Evolutionary conservation across 1,284 basidiomycete species (phyloP).

Genomic region (Trametes hirsuta): DNA sequence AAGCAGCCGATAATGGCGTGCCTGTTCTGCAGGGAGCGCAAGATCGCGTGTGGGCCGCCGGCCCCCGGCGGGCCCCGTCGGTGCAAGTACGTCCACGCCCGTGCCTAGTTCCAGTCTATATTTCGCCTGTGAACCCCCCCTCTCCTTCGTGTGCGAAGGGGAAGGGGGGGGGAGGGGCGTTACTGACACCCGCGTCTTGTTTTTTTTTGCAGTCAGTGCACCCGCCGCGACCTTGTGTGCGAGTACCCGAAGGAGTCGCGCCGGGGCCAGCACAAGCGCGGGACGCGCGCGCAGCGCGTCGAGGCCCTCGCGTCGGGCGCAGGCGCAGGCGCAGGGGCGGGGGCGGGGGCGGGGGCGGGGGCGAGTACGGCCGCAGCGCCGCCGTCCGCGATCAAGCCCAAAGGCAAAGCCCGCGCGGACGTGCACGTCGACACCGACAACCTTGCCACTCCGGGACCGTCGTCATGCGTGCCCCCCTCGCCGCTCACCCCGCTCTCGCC

Average conservation of each 20-base stretch:
- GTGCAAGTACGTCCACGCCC: conserved; percentile 38
- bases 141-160: too few relatives aligned
- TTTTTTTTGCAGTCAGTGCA: conserved; percentile 44
- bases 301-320: conserved; percentile 24
- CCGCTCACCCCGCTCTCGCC: conserved; percentile 20
- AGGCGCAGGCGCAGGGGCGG: too few relatives aligned
- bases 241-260: conserved; percentile 56
- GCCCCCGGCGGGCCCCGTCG: conserved; percentile 31
- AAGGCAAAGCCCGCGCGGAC: not conserved
- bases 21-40: conserved; percentile 43
- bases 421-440: not conserved
- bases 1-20: conserved; percentile 42
- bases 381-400: conserved; percentile 1
- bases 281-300: conserved; percentile 28
- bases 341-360: not conserved
- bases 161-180: too few relatives aligned
- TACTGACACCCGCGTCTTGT: not conserved
- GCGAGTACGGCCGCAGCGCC: not conserved
- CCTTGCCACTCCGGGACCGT: not conserved
- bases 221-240: conserved; percentile 49
- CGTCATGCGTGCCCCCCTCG: conserved; percentile 3
- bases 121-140: too few relatives aligned
- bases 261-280: conserved; percentile 53
- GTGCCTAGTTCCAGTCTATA: not conserved
- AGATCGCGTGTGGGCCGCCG: conserved; percentile 43